Evolutionary conservation across 352 stramenopile genomes (phyloP).

Genomic region (Blastocystis sp.): DNA sequence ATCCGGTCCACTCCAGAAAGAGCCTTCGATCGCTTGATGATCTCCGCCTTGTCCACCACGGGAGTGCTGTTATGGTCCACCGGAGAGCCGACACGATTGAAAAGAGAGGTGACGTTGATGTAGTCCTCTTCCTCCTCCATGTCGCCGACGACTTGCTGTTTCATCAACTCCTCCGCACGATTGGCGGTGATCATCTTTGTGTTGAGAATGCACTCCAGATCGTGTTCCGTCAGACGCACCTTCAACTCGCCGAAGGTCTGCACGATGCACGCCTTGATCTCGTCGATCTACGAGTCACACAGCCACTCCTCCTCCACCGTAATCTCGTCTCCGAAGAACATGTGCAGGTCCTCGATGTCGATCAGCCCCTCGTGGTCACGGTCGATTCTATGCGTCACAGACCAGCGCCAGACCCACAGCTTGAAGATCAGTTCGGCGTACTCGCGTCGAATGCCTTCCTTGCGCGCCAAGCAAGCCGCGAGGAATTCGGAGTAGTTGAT

Average conservation of each 20-base stretch:
- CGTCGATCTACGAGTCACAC: constrained; percentile 14
- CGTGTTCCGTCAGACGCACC: constrained; percentile 27
- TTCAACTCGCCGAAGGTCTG: constrained; percentile 70
- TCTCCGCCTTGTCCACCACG: background rate
- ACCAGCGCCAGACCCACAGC: background rate
- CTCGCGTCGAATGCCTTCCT: constrained; percentile 40
- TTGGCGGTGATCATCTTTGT: constrained; percentile 71
- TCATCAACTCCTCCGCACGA: constrained; percentile 51
- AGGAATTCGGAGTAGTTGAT: constrained; percentile 73
- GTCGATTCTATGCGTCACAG: constrained; percentile 43
- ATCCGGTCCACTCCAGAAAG: constrained; percentile 45
- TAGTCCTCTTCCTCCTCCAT: constrained; percentile 60
- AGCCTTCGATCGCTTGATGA: constrained; percentile 17
- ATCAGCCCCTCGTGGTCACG: constrained; percentile 61
- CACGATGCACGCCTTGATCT: constrained; percentile 65
- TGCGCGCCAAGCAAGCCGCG: constrained; percentile 47
- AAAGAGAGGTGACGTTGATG: constrained; percentile 30
- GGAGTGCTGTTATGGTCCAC: background rate
- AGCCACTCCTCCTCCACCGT: background rate
- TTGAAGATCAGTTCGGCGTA: constrained; percentile 72
- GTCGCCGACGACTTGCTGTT: constrained; percentile 27
- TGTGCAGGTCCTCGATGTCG: constrained; percentile 62
- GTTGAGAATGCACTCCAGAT: constrained; percentile 71
- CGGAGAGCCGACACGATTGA: constrained; percentile 29
- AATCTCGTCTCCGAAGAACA: constrained; percentile 68